These are phyloP conservation scores for Fraxinus paxiana DNA, from an alignment of 305 asterid genomes.

Conservation along the genomic window DNA sequence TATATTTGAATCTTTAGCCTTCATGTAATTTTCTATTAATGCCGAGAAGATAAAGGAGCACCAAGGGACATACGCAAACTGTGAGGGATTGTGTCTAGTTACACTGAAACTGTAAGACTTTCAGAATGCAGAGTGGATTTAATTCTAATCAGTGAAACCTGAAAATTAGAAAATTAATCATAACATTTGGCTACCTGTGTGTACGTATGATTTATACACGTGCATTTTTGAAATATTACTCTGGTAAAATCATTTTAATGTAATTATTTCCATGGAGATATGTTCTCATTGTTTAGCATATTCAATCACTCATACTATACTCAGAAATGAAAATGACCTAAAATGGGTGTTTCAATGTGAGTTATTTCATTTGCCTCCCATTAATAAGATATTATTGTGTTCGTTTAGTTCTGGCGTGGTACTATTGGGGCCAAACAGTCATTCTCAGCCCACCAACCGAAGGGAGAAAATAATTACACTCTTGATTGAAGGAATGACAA, in stretches of 20 bases:
- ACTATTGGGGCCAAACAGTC: constrained; percentile 63
- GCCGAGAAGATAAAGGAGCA: background rate
- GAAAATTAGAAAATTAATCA: background rate
- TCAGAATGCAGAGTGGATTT: background rate
- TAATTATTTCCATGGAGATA: constrained; percentile 5
- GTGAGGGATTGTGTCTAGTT: background rate
- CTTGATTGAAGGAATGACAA: constrained; percentile 61
- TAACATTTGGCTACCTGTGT: constrained; percentile 2
- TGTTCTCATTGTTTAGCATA: background rate
- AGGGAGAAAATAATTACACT: constrained; percentile 74
- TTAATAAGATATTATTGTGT: constrained; percentile 14
- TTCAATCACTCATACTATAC: background rate
- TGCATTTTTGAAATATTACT: background rate
- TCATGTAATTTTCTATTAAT: background rate
- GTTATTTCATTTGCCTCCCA: background rate
- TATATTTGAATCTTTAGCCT: background rate
- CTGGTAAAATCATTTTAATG: background rate
- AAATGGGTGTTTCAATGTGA: background rate
- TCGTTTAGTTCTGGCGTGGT: constrained; percentile 77
- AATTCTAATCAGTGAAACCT: background rate
- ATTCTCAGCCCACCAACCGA: constrained; percentile 60
- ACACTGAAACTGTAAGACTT: background rate
- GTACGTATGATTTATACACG: background rate
- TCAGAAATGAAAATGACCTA: background rate
- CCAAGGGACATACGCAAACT: background rate